A percentile compares a stretch with the other conserved stretches of the same genome.
Conservation (phyloP, 108 stramenopile genomes). For the Pinguiococcus pyrenoidosus region DNA sequence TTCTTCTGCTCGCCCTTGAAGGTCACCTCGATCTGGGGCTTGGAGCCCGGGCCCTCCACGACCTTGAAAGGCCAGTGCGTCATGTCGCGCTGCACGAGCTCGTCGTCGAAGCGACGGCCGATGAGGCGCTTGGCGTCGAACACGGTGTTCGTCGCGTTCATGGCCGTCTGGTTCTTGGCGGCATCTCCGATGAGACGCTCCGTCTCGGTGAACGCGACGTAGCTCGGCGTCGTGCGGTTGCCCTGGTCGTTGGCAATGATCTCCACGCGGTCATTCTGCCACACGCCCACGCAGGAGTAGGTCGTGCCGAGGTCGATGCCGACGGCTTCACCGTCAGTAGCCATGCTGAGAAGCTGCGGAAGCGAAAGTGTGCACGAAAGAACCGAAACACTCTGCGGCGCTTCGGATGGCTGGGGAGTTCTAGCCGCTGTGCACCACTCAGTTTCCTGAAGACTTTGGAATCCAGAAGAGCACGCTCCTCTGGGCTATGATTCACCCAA, state of each 20-base stretch:
- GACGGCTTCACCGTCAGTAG: conserved; percentile 15
- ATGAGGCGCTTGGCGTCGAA: conserved; percentile 98
- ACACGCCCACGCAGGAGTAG: conserved; percentile 39
- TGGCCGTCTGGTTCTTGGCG: conserved; percentile 45
- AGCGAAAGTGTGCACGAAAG: too few species aligned
- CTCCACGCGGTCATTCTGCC: conserved; percentile 38
- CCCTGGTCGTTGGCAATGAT: conserved; percentile 66
- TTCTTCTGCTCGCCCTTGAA: conserved; percentile 94
- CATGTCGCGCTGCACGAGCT: conserved; percentile 88
- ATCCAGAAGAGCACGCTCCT: too few species aligned
- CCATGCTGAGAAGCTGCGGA: too few species aligned
- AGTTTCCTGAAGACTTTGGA: too few species aligned
- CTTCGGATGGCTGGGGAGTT: too few species aligned
- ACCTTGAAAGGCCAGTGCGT: conserved; percentile 93
- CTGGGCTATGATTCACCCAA: too few species aligned
- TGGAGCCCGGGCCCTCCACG: conserved; percentile 69
- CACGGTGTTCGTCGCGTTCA: conserved; percentile 96
- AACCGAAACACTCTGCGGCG: too few species aligned
- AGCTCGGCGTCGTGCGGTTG: conserved; percentile 63
- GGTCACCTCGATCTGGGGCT: conserved; percentile 79
- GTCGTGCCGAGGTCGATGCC: conserved; percentile 44
- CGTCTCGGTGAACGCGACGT: conserved; percentile 58
- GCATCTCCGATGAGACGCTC: conserved; percentile 44
- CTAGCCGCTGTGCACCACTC: too few species aligned
- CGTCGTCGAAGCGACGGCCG: conserved; percentile 84